Base-by-base conservation (phyloP, 1,284 basidiomycete species). In the Trametes hirsuta region DNA sequence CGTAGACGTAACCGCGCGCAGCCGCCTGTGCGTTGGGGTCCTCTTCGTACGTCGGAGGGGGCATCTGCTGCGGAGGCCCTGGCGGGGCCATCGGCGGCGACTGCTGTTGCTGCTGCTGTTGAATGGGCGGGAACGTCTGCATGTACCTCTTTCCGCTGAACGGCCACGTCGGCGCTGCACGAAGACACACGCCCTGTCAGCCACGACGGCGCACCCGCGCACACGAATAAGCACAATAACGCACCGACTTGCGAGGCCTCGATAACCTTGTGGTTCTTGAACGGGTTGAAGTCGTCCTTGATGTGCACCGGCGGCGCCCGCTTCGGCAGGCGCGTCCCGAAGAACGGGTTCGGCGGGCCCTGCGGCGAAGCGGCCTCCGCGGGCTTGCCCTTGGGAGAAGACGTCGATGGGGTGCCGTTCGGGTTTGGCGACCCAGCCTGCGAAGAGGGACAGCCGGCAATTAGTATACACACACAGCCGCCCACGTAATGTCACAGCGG, bases 271-370 rank as follows among this genome's bases (percentile, higher is more conserved):
- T 84, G 84, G 69, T 88, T 85, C 77, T 95, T 94, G 82, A 94
- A 96, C 25, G 95, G 93, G 75, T 95, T 97, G 74, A 97, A 98
- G 70, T 97, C 95, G 68, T 96, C 93, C 76, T 95, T 92, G 69
- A 95, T 83, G 71, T 94, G 90, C 45, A 94, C 86, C 21, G 84
- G 78, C 6, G 78, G 75, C 45, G 79, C 79, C 76, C 91, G 90
- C 81, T 94, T 93, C 73, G 90, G 84, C 24, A 81, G 75, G 40
- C 88, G 87, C 42, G 85, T 81, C 51, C 93, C 92, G 73, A 96
- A 97, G 88, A 97, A 98, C 11, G 91, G 88, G 71, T 96, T 94
- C 15, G 85, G 81, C 2, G 83, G 63, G 71, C 65, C 44, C 68
- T 74, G 68, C 11, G 73, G 68, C 6, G 72, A 65, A 68, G 88